These are phyloP conservation scores for Penicillium sp. DNA, from an alignment of 2,329 filamentous ascomycete species.

Conservation along the genomic window DNA sequence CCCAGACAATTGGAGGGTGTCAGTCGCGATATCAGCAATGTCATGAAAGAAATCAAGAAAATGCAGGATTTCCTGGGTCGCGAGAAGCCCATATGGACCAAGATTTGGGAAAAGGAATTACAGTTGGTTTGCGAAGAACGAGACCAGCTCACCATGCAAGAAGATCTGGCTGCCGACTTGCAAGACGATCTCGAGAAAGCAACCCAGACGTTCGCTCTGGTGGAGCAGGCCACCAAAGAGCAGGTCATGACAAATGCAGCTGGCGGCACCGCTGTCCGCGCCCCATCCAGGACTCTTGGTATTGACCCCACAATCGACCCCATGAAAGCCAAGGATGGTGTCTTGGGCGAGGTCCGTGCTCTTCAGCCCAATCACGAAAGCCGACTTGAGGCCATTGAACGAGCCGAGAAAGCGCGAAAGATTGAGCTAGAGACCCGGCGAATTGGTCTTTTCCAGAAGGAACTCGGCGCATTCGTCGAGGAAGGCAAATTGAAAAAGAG, in stretches of 20 bases:
- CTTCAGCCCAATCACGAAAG: conserved; percentile 92
- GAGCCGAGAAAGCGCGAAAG: conserved; percentile 88
- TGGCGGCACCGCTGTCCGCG: conserved; percentile 43
- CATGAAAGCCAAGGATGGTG: conserved; percentile 79
- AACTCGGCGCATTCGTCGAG: conserved; percentile 79
- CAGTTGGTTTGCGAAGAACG: conserved; percentile 94
- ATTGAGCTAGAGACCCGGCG: conserved; percentile 78
- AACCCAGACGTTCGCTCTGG: conserved; percentile 85
- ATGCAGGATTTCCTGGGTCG: conserved; percentile 88
- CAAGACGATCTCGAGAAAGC: conserved; percentile 95
- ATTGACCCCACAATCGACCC: conserved; percentile 64
- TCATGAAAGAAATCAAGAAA: conserved; percentile 84
- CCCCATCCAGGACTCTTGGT: conserved; percentile 53
- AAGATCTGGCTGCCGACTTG: conserved; percentile 88
- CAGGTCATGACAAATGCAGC: conserved; percentile 70
- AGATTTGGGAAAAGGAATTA: conserved; percentile 98
- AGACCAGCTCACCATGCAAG: conserved; percentile 92
- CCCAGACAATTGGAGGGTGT: conserved; percentile 87
- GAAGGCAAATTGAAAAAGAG: conserved; percentile 94
- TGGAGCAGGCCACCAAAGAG: conserved; percentile 97
- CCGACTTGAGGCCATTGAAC: conserved; percentile 89
- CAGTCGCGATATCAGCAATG: conserved; percentile 78
- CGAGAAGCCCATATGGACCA: conserved; percentile 96
- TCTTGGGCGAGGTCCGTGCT: conserved; percentile 89
- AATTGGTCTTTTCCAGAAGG: conserved; percentile 76